Percentiles rank a stretch among this genome's conserved stretches.
Conservation (phyloP, 1,139 yeast species). For the Taphrina populina region DNA sequence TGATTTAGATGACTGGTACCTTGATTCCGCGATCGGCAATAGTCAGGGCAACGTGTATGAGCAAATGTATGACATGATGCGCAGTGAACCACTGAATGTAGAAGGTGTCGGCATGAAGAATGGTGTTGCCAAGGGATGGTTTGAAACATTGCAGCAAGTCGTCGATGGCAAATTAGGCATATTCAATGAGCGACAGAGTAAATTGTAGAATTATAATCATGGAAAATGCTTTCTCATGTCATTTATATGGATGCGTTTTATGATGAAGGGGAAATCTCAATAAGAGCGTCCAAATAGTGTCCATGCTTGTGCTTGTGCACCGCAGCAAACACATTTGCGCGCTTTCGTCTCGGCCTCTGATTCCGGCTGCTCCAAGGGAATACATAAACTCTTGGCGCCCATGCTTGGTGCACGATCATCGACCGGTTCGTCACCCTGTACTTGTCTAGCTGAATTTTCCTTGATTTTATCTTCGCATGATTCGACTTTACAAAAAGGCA, state of each 20-base stretch:
- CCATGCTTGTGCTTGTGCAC: conserved; percentile 67
- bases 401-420: conserved; percentile 97
- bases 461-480: conserved; percentile 97
- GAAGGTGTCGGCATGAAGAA: conserved; percentile 29
- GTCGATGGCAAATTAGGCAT: conserved; percentile 27
- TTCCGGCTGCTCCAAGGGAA: conserved; percentile 73
- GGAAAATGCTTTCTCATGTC: neutral
- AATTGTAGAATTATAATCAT: neutral
- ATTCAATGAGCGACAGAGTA: conserved; percentile 26
- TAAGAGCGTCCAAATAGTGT: conserved; percentile 97
- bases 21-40: conserved; percentile 81
- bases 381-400: conserved; percentile 99
- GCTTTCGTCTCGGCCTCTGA: conserved; percentile 55
- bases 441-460: conserved; percentile 79
- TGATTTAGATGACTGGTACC: conserved; percentile 76
- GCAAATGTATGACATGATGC: conserved; percentile 56
- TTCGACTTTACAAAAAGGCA: conserved; percentile 96
- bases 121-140: conserved; percentile 32
- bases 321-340: conserved; percentile 85
- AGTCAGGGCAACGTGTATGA: conserved; percentile 84
- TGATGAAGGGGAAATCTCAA: too few species aligned
- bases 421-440: conserved; percentile 77
- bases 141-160: conserved; percentile 23
- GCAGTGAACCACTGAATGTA: conserved; percentile 25
- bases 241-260: neutral